Evolutionary conservation across 345 rosid species (phyloP).

Genomic region (Arabis alpina): DNA sequence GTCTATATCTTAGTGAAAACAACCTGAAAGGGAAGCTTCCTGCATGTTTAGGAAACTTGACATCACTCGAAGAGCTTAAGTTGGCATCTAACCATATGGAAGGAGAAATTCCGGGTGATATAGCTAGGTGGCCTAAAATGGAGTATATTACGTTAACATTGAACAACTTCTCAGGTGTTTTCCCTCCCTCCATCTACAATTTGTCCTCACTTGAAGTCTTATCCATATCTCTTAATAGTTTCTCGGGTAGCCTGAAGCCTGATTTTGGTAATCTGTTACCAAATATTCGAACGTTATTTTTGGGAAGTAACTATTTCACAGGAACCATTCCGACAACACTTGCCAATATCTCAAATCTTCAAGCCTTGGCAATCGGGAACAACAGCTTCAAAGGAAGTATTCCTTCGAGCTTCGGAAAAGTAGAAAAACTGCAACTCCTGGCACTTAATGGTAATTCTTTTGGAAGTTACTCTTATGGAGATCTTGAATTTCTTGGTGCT

Average conservation of each 20-base stretch:
- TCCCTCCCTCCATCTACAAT: not conserved
- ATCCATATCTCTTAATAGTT: not conserved
- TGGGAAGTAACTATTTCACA: not conserved
- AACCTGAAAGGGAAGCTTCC: no score
- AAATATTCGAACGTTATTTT: not conserved
- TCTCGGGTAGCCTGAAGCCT: not conserved
- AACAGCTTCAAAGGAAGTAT: constrained; percentile 5
- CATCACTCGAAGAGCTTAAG: no score
- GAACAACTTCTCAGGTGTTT: not conserved
- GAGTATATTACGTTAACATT: no score
- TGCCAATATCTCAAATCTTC: not conserved
- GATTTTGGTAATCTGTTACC: not conserved
- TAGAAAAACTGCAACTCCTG: not conserved
- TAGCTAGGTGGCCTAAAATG: not conserved
- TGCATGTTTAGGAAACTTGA: no score
- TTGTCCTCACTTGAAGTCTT: not conserved
- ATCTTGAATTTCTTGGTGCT: constrained; percentile 7
- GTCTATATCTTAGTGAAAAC: no score
- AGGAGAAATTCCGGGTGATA: not conserved
- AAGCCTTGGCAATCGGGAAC: not conserved
- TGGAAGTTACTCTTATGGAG: not conserved
- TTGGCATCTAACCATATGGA: not conserved
- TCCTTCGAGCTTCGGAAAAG: not conserved
- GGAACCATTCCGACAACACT: not conserved
- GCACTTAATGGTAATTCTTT: not conserved